Evolutionary conservation across 2,329 filamentous ascomycete species (phyloP).

Genomic region (Clonostachys rosea): DNA sequence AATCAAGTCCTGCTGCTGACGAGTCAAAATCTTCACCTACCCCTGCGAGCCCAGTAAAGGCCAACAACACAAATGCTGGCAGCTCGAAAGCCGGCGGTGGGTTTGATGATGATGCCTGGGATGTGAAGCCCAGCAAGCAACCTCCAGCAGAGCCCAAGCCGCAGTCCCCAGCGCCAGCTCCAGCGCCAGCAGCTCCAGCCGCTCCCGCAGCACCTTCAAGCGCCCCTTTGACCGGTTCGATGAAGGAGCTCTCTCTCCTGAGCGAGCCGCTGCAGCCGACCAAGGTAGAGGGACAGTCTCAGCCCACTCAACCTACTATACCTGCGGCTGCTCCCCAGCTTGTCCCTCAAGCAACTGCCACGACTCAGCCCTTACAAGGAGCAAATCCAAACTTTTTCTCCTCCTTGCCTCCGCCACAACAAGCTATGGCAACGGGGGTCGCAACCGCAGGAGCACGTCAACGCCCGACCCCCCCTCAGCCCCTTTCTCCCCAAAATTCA

Average conservation of each 20-base stretch:
- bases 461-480: slow-evolving; percentile 66
- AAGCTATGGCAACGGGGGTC: slow-evolving; percentile 28
- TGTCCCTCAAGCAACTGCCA: slow-evolving; percentile 8
- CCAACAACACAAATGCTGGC: neutral
- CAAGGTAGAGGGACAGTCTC: slow-evolving; percentile 26
- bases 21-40: slow-evolving; percentile 11
- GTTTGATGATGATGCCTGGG: slow-evolving; percentile 97
- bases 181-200: neutral
- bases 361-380: slow-evolving; percentile 41
- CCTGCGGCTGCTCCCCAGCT: slow-evolving; percentile 12
- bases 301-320: slow-evolving; percentile 17
- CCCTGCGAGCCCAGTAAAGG: neutral
- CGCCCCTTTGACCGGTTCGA: slow-evolving; percentile 59
- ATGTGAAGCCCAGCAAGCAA: slow-evolving; percentile 78
- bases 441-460: slow-evolving; percentile 45
- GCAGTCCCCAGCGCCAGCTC: slow-evolving; percentile 2
- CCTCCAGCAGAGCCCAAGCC: slow-evolving; percentile 10
- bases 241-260: slow-evolving; percentile 53
- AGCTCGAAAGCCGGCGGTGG: slow-evolving; percentile 31
- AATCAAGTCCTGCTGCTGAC: slow-evolving; percentile 9
- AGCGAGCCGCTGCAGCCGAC: slow-evolving; percentile 47
- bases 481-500: slow-evolving; percentile 51
- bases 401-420: slow-evolving; percentile 35
- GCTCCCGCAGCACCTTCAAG: slow-evolving; percentile 22
- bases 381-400: slow-evolving; percentile 57